Evolutionary conservation across 176 grass and related monocot genomes (phyloP).

Genomic region (Zea mays): Zm-B73-REFERENCE-NAM-5.0 NC_050096.1:239981001-239981500

Average conservation of each 20-base stretch:
- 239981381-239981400: conserved; percentile 91
- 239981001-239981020: too few species aligned
- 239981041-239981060: conserved; percentile 59
- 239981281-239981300: conserved; percentile 6
- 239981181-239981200: conserved; percentile 57
- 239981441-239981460: conserved; percentile 65
- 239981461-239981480: conserved; percentile 79
- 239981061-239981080: conserved; percentile 71
- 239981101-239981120: conserved; percentile 74
- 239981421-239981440: conserved; percentile 62
- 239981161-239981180: conserved; percentile 89
- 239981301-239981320: conserved; percentile 42
- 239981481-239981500: too few species aligned
- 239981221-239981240: conserved; percentile 81
- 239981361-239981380: conserved; percentile 99
- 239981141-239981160: conserved; percentile 53
- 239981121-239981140: conserved; percentile 68
- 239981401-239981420: conserved; percentile 78
- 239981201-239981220: conserved; percentile 63
- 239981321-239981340: conserved; percentile 83
- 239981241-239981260: not conserved
- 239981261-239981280: too few species aligned
- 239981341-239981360: conserved; percentile 85
- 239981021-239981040: too few species aligned
- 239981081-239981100: conserved; percentile 74